Evolutionary conservation across 1,139 yeast species (phyloP).

Genomic region (Yamadazyma buinensis): DNA sequence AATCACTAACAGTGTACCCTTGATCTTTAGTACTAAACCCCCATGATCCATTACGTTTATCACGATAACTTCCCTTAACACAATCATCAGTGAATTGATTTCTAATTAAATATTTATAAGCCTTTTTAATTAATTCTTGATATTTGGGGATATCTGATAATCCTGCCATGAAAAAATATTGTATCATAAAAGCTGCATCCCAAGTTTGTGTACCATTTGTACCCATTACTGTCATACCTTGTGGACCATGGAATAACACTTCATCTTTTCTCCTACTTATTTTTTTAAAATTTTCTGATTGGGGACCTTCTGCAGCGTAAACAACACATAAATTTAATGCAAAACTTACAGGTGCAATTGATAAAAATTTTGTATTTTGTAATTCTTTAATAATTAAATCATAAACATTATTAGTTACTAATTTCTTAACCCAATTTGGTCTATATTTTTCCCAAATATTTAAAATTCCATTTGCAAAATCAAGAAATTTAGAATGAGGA

Average conservation of each 20-base stretch:
- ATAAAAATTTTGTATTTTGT: constrained; percentile 71
- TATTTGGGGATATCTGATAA: constrained; percentile 68
- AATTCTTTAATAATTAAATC: constrained; percentile 72
- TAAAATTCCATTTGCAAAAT: constrained; percentile 59
- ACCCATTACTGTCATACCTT: constrained; percentile 93
- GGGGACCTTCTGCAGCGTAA: constrained; percentile 62
- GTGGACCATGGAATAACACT: constrained; percentile 77
- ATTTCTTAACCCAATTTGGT: constrained; percentile 66
- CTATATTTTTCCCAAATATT: constrained; percentile 67
- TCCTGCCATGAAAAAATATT: constrained; percentile 78
- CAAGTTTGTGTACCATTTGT: constrained; percentile 98
- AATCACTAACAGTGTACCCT: constrained; percentile 95
- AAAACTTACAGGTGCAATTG: constrained; percentile 92
- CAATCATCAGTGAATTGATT: constrained; percentile 86
- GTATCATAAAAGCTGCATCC: constrained; percentile 92
- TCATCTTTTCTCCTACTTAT: constrained; percentile 67
- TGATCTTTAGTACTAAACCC: constrained; percentile 95
- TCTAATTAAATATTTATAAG: constrained; percentile 68
- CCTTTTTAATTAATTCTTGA: constrained; percentile 55
- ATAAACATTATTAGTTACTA: constrained; percentile 51
- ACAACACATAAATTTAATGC: constrained; percentile 80
- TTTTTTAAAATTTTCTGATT: constrained; percentile 57
- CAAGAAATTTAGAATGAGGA: constrained; percentile 74
- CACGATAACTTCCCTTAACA: constrained; percentile 76
- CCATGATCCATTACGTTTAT: constrained; percentile 89